Percentiles rank a stretch among this genome's conserved stretches.
Conservation (phyloP, 2,329 filamentous ascomycete species). For the Catunica adiposa region DNA sequence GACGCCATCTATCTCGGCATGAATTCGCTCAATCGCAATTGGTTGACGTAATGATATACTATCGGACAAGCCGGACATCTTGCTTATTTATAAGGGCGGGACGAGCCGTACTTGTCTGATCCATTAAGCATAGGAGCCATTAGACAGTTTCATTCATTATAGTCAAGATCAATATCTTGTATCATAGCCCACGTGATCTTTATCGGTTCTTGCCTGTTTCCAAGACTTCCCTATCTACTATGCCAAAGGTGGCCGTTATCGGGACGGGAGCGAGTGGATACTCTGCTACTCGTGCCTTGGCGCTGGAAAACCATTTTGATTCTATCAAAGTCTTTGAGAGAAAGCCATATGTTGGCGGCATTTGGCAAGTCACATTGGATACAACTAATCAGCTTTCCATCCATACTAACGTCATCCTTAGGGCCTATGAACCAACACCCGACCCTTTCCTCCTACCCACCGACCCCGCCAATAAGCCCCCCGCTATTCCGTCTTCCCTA, state of each 20-base stretch:
- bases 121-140: no score
- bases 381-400: background rate
- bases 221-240: background rate
- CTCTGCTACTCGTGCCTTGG: slow-evolving; percentile 43
- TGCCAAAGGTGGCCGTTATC: slow-evolving; percentile 36
- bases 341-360: slow-evolving; percentile 42
- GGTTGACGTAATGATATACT: background rate
- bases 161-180: no score
- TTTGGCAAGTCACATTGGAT: slow-evolving; percentile 31
- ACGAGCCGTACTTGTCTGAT: background rate
- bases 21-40: background rate
- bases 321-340: slow-evolving; percentile 45
- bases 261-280: slow-evolving; percentile 44
- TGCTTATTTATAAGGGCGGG: background rate
- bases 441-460: background rate
- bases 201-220: background rate
- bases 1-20: background rate
- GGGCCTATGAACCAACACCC: slow-evolving; percentile 6
- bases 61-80: background rate
- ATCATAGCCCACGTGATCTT: background rate
- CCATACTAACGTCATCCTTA: background rate
- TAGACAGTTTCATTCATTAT: no score
- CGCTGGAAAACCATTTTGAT: slow-evolving; percentile 41
- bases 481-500: background rate
- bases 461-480: background rate